phyloP scores from a whole-genome alignment of 768 basidiomycete genomes.

The Lactarius hatsudake region DNA sequence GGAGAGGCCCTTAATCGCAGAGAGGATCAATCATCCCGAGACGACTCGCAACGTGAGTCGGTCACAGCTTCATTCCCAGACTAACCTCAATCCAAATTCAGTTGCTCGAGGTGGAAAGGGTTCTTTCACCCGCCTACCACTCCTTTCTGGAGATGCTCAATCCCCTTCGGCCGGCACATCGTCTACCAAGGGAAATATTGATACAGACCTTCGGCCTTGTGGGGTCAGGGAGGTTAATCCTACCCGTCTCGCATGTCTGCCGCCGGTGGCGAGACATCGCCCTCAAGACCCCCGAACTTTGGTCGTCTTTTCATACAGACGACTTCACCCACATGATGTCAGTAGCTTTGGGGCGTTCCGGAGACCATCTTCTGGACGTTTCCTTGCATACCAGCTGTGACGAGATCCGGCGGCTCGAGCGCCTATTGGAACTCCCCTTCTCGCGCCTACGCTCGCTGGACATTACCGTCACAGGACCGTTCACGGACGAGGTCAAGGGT shows the following conservation, averaged over 20 bases:
- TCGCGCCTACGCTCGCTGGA: slow-evolving; percentile 13
- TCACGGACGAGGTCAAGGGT: slow-evolving; percentile 25
- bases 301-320: slow-evolving; percentile 16
- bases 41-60: slow-evolving; percentile 17
- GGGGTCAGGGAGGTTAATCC: slow-evolving; percentile 16
- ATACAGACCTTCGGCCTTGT: slow-evolving; percentile 20
- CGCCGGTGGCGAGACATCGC: slow-evolving; percentile 19
- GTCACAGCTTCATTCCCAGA: neutral
- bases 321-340: slow-evolving; percentile 20
- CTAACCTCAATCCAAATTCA: slow-evolving; percentile 4
- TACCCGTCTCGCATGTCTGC: slow-evolving; percentile 22
- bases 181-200: slow-evolving; percentile 18
- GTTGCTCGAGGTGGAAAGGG: slow-evolving; percentile 10
- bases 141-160: slow-evolving; percentile 22
- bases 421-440: slow-evolving; percentile 12
- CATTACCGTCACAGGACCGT: slow-evolving; percentile 4
- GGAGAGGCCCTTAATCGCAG: slow-evolving; percentile 2
- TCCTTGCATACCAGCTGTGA: slow-evolving; percentile 16
- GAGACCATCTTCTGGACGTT: slow-evolving; percentile 10
- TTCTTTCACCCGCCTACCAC: slow-evolving; percentile 18
- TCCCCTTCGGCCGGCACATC: slow-evolving; percentile 15
- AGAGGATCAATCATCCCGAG: slow-evolving; percentile 14
- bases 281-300: slow-evolving; percentile 19
- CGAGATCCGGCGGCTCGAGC: slow-evolving; percentile 14
- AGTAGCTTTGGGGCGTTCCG: slow-evolving; percentile 7